Evolutionary conservation across 2,329 filamentous ascomycete species (phyloP), one percentile per base, ranked within the genome.

Genomic region (Dothistroma septosporum): DNA sequence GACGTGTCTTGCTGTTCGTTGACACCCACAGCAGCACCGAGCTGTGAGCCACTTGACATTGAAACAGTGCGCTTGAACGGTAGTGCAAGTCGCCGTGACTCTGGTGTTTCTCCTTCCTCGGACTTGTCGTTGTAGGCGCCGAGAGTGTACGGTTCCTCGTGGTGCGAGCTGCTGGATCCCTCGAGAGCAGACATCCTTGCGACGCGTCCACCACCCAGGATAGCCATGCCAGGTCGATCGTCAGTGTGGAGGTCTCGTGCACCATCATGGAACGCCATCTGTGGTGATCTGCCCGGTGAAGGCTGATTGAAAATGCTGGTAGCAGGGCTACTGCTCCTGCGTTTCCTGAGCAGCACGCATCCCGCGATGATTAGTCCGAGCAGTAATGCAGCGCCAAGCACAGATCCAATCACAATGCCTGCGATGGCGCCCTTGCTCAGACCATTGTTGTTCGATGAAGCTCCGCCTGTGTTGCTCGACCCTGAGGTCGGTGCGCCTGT

Each of bases 171-270:
- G 0, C 86, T 85, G 58, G 88, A 85, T 5, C 87, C 88, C 76
- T 97, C 93, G 56, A 99, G 77, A 35, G 94, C 94, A 44, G 93
- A 92, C 94, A 99, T 97, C 59, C 94, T 87, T 44, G 94, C 91
- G 61, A 99, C 94, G 63, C 94, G 88, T 32, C 91, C 92, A 48
- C 92, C 92, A 6, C 92, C 90, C 11, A 95, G 82, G 16, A 92
- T 84, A 68, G 91, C 88, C 65, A 90, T 89, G 46, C 85, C 87
- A 66, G 73, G 71, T 1, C 71, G 71, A 69, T 69, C 65, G 70
- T 67, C 61, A 14, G 57, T 58, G 28, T 50, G 22, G 22, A 32
- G 12, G 72, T 72, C 75, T 53, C 70, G 66, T 22, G 74, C 69
- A 28, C 77, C 77, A 48, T 77, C 75, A 55, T 76, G 72, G 62